phyloP scores from a whole-genome alignment of 495 filamentous ascomycete species.

The Hypoxylon crocopeplum region DNA sequence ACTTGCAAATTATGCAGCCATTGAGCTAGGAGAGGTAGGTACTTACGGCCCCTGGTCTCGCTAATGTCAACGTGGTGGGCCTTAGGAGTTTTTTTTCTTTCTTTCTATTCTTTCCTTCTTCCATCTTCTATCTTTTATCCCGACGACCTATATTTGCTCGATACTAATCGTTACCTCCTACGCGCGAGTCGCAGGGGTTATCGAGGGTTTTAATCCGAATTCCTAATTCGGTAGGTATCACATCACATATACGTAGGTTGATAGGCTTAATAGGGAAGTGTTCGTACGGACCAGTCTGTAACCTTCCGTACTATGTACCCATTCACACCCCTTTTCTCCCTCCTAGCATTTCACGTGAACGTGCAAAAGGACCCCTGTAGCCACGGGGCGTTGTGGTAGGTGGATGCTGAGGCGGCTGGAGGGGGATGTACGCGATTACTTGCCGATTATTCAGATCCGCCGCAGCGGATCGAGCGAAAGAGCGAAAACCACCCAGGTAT shows the following conservation, averaged over 20 bases:
- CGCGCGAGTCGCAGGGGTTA: not conserved
- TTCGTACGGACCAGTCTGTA: constrained; percentile 1
- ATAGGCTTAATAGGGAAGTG: constrained; percentile 25
- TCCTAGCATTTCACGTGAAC: constrained; percentile 25
- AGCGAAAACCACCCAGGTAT: not conserved
- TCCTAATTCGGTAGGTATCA: constrained; percentile 32
- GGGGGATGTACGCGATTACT: constrained; percentile 31
- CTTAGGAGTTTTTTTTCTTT: too few relatives aligned
- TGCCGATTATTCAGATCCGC: constrained; percentile 38
- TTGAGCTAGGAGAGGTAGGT: too few relatives aligned
- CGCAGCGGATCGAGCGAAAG: constrained; percentile 24
- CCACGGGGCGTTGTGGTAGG: constrained; percentile 8
- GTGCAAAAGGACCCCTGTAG: constrained; percentile 13
- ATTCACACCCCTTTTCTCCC: constrained; percentile 6
- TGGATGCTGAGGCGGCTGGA: constrained; percentile 17
- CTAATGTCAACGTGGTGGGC: too few relatives aligned
- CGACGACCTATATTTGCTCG: not conserved
- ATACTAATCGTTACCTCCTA: not conserved
- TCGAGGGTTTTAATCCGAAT: not conserved
- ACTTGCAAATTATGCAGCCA: not conserved
- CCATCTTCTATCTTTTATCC: too few relatives aligned
- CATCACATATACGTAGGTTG: constrained; percentile 14
- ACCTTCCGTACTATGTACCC: not conserved
- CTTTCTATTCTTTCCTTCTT: too few relatives aligned
- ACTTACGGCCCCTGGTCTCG: too few relatives aligned